Percentiles rank a stretch among this genome's conserved stretches.
These are phyloP conservation scores for Rhizophagus sp. DNA, from an alignment of 192 early-diverging fungal genomes.

Conservation along the genomic window DNA sequence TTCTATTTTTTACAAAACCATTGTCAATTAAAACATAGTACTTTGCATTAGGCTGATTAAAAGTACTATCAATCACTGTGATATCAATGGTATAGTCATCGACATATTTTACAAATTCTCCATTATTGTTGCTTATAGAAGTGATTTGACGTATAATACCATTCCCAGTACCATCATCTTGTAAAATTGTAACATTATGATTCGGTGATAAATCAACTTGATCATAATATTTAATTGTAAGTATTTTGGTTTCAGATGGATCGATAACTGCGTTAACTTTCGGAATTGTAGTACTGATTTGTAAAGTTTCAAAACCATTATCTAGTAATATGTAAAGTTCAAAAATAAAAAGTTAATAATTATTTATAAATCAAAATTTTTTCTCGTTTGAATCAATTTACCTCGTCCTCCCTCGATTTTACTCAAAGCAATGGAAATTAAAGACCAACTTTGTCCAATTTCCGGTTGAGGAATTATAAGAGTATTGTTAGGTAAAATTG, in stretches of 20 bases:
- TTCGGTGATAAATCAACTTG: neutral
- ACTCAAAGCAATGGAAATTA: neutral
- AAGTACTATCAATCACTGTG: neutral
- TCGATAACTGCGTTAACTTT: neutral
- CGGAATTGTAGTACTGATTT: neutral
- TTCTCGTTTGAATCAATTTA: neutral
- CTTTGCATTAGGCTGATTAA: neutral
- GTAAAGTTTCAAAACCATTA: neutral
- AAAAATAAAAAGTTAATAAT: neutral
- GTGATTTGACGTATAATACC: neutral
- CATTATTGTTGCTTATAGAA: too few relatives aligned
- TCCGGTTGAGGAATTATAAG: neutral
- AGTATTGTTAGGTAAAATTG: neutral
- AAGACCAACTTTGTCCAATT: neutral
- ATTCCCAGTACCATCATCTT: neutral
- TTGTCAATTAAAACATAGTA: slow-evolving; percentile 14
- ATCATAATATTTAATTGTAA: neutral
- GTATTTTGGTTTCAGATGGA: neutral
- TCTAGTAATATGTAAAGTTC: neutral
- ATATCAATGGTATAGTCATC: too few relatives aligned
- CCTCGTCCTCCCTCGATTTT: neutral
- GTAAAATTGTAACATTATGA: neutral
- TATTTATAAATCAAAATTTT: too few relatives aligned
- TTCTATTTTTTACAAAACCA: slow-evolving; percentile 8
- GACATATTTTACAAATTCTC: too few relatives aligned